Conservation (phyloP, 2,329 filamentous ascomycete species). For the Fusarium liriodendri region DNA sequence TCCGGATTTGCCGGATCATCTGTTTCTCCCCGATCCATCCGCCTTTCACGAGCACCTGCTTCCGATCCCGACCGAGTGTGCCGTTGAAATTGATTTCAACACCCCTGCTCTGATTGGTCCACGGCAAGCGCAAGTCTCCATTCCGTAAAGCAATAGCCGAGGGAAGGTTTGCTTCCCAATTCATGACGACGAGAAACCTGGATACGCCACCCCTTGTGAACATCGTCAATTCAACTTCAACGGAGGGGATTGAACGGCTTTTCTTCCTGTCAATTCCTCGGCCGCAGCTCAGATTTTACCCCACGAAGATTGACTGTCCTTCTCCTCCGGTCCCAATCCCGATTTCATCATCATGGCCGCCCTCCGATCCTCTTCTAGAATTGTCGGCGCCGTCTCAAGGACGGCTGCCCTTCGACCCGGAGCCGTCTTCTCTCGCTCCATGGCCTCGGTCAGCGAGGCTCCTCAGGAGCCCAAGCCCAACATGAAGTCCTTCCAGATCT, state of each 20-base stretch:
- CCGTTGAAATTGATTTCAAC: constrained; percentile 47
- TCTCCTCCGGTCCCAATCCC: constrained; percentile 42
- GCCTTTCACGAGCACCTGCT: constrained; percentile 40
- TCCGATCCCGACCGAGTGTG: constrained; percentile 36
- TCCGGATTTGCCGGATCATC: background rate
- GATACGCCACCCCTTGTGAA: constrained; percentile 39
- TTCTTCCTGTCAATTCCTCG: constrained; percentile 44
- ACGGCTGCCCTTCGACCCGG: constrained; percentile 54
- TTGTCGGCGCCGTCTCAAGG: constrained; percentile 60
- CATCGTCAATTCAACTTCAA: constrained; percentile 33
- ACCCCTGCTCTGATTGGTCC: constrained; percentile 40
- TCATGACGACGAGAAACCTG: constrained; percentile 43
- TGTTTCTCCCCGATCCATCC: constrained; percentile 21
- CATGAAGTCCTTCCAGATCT: constrained; percentile 97
- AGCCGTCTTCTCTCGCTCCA: constrained; percentile 60
- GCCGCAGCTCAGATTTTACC: constrained; percentile 28
- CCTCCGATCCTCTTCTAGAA: constrained; percentile 69
- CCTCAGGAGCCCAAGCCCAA: constrained; percentile 72
- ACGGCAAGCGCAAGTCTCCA: constrained; percentile 19
- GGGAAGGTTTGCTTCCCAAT: constrained; percentile 46
- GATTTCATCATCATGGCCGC: constrained; percentile 64
- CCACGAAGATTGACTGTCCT: constrained; percentile 41
- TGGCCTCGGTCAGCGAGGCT: constrained; percentile 69
- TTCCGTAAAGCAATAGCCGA: constrained; percentile 45
- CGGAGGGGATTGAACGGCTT: constrained; percentile 45